A percentile compares a stretch with the other conserved stretches of the same genome.
Conservation (phyloP, 2,329 filamentous ascomycete genomes). For the Aspergillus pseudonomiae region DNA sequence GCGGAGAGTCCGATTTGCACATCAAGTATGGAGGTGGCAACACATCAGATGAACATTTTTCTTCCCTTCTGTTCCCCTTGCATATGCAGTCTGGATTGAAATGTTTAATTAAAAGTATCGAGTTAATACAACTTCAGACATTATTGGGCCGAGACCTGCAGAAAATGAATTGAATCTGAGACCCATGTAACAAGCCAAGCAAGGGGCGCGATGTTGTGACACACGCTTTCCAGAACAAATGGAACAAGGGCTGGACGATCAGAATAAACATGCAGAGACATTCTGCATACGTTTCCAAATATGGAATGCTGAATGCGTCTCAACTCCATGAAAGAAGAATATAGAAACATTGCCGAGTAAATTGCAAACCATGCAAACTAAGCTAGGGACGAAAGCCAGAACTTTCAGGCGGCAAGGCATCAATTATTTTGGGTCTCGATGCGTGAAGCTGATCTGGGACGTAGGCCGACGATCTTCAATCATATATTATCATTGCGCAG, state of each 20-base stretch:
- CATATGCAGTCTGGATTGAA: neutral
- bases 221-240: neutral
- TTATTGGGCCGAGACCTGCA: neutral
- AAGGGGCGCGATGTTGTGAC: neutral
- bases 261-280: neutral
- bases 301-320: constrained; percentile 6
- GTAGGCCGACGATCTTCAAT: neutral
- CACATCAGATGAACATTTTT: neutral
- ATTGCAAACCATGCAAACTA: neutral
- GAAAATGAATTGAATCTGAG: neutral
- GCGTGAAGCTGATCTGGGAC: neutral
- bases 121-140: neutral
- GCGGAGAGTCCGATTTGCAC: neutral
- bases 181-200: neutral
- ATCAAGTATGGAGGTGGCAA: neutral
- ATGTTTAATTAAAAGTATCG: neutral
- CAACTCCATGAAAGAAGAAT: neutral
- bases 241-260: neutral
- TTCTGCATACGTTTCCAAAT: neutral
- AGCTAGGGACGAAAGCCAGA: neutral
- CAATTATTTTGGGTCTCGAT: neutral
- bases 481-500: neutral
- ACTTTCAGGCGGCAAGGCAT: neutral
- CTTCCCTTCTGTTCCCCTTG: neutral
- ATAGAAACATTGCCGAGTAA: constrained; percentile 1